These are phyloP conservation scores for Reticulascus tulasneorum DNA, from an alignment of 2,329 filamentous ascomycete genomes.

Conservation along the genomic window DNA sequence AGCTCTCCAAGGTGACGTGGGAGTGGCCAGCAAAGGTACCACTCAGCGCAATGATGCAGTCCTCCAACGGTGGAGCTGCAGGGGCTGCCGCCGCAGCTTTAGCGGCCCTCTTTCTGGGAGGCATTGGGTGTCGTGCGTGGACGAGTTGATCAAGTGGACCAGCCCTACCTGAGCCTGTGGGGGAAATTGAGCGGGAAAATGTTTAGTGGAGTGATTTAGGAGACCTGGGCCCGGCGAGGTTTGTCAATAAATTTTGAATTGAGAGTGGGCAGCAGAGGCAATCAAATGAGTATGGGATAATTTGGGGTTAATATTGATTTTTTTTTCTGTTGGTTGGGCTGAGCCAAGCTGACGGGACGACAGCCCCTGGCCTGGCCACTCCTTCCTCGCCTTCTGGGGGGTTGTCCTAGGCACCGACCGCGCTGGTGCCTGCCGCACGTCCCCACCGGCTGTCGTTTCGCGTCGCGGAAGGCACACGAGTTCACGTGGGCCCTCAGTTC, in stretches of 20 bases:
- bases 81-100: constrained; percentile 1
- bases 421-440: constrained; percentile 15
- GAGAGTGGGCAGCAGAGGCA: neutral
- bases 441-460: too few species aligned
- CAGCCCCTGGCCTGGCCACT: neutral
- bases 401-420: constrained; percentile 6
- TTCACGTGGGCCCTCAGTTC: too few species aligned
- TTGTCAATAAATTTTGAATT: neutral
- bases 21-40: constrained; percentile 54
- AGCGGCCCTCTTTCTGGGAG: constrained; percentile 9
- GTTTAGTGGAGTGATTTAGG: neutral
- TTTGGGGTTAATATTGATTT: constrained; percentile 1
- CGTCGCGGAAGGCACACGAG: neutral
- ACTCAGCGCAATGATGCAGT: constrained; percentile 51
- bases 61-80: constrained; percentile 34
- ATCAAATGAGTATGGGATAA: neutral
- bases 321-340: neutral
- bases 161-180: neutral
- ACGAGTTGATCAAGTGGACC: neutral
- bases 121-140: constrained; percentile 8
- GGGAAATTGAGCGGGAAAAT: neutral
- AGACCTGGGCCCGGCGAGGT: neutral
- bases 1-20: constrained; percentile 44
- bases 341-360: neutral
- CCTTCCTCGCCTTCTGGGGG: constrained; percentile 3